Base-by-base conservation (phyloP, 2,329 filamentous ascomycete species). In the Ceratocystis cubensis region DNA sequence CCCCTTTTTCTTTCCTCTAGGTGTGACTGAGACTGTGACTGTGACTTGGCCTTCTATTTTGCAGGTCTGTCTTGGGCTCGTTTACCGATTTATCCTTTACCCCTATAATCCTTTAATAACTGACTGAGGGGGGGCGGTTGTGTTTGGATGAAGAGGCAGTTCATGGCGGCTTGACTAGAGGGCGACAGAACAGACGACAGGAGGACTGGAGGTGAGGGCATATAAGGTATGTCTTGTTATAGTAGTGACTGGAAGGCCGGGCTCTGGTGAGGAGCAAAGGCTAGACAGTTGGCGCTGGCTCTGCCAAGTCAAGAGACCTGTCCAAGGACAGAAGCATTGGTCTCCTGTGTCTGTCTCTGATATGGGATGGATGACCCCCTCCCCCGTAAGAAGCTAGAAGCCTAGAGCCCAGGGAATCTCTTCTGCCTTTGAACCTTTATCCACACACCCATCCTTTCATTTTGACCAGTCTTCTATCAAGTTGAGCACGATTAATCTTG, bases 81-180 rank as follows among this genome's bases (percentile, higher is more conserved):
- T 59, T 59, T 59, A 59, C 25, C 53, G 28, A 33, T 20, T 20
- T 59, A 59, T 30, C 53, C 28, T 30, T 59, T 59, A 59, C 53
- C 53, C 53, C 53, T 59, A 59, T 59, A 59, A 59, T 59, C 53
- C 53, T 59, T 59, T 59, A 59, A 59, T 59, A 15, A 59, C 28
- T 53, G 17, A 10, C 2, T 20, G 48, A 15, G 48, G 20, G 48
- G 48, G 8, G 20, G 48, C 6, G 46, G 46, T 20, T 22, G 17
- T 50, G 46, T 22, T n/a, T 22, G 17, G n/a, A 22, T n/a, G 22
- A 22, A 20, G 8, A 5, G 46, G 17, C 46, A 50, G 5, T n/a
- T n/a, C 46, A 50, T 50, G 22, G 17, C 46, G 46, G 22, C 46
- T 20, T 50, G 6, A 8, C 37, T 10, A 41, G 10, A 41, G 37